Evolutionary conservation across 2,329 filamentous ascomycete genomes (phyloP).

Genomic region (Botrytis tulipae): DNA sequence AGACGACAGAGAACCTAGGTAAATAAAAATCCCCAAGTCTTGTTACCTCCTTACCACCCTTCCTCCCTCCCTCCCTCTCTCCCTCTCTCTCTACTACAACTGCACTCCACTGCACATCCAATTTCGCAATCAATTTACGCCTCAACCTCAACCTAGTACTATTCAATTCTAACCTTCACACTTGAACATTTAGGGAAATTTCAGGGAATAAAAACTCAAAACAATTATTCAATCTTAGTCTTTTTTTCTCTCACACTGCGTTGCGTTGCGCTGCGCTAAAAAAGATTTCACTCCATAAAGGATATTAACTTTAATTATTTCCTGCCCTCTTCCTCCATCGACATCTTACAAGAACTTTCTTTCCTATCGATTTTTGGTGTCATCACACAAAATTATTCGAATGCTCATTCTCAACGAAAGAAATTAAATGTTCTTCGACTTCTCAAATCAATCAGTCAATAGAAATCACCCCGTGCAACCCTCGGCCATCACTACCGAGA

Average conservation of each 20-base stretch:
- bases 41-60: not conserved
- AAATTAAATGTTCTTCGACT: constrained; percentile 2
- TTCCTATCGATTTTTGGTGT: not conserved
- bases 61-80: too few relatives aligned
- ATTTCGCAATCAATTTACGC: not conserved
- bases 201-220: not conserved
- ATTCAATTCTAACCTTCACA: constrained; percentile 2
- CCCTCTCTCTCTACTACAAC: not conserved
- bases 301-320: not conserved
- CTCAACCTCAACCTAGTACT: not conserved
- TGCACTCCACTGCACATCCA: not conserved
- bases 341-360: not conserved
- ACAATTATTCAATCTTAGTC: not conserved
- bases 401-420: not conserved
- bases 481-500: constrained; percentile 32
- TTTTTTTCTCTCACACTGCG: not conserved
- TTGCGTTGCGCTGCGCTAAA: not conserved
- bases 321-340: not conserved
- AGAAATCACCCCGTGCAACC: constrained; percentile 4
- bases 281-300: not conserved
- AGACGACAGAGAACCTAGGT: not conserved
- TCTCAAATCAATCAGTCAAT: not conserved
- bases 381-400: not conserved
- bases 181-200: not conserved
- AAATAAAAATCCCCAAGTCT: not conserved